Percentiles rank a stretch among this genome's conserved stretches.
Conservation (phyloP, 2,329 filamentous ascomycete species). For the Colletotrichum sublineola region DNA sequence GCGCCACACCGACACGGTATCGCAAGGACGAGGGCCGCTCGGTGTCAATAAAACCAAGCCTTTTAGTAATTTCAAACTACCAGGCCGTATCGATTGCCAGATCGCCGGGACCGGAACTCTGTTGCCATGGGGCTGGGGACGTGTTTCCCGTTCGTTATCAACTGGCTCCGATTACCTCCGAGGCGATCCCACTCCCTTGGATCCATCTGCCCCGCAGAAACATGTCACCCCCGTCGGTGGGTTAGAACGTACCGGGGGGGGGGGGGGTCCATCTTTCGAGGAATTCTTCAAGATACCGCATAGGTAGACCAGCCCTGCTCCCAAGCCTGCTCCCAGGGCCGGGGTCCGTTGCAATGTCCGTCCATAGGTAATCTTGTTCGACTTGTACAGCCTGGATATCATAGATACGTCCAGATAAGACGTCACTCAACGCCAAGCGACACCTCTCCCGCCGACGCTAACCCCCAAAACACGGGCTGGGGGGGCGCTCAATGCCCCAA, state of each 20-base stretch:
- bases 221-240: conserved; percentile 27
- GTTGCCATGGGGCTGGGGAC: conserved; percentile 14
- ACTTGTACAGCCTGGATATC: conserved; percentile 1
- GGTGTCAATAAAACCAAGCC: not conserved
- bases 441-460: not conserved
- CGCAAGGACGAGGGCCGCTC: not conserved
- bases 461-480: not conserved
- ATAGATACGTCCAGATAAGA: conserved; percentile 25
- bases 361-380: not conserved
- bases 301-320: conserved; percentile 10
- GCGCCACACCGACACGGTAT: no score
- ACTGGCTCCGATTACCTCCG: conserved; percentile 19
- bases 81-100: not conserved
- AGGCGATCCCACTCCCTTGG: conserved; percentile 27
- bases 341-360: conserved; percentile 10
- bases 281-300: conserved; percentile 14
- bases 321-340: conserved; percentile 18
- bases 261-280: conserved; percentile 12
- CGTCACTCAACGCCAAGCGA: not conserved
- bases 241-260: conserved; percentile 11
- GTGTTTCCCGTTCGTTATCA: conserved; percentile 36
- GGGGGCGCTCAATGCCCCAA: not conserved
- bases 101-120: conserved; percentile 41
- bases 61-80: not conserved
- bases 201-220: conserved; percentile 21